phyloP scores from a whole-genome alignment of 2,329 filamentous ascomycete species.

The Sclerotinia nivalis region DNA sequence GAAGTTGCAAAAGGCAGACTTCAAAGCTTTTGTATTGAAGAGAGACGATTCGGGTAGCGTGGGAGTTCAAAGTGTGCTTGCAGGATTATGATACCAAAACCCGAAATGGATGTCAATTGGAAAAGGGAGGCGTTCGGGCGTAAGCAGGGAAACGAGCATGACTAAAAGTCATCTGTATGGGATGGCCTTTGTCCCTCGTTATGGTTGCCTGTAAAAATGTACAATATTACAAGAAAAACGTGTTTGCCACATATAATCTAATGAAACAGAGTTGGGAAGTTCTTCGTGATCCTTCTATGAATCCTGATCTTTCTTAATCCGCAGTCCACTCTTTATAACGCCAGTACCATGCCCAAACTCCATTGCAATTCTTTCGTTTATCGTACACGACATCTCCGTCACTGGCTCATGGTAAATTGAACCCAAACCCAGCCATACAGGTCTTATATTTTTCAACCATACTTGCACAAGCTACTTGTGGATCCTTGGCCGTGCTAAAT shows the following conservation, averaged over 20 bases:
- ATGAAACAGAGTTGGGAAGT: conserved; percentile 34
- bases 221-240: conserved; percentile 8
- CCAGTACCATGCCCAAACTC: conserved; percentile 35
- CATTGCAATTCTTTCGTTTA: conserved; percentile 21
- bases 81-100: conserved; percentile 42
- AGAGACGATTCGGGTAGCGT: conserved; percentile 80
- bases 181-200: background rate
- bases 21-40: conserved; percentile 81
- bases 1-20: conserved; percentile 65
- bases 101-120: conserved; percentile 19
- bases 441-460: conserved; percentile 82
- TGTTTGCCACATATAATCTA: conserved; percentile 1
- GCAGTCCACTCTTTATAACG: conserved; percentile 18
- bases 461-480: conserved; percentile 78
- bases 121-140: conserved; percentile 18
- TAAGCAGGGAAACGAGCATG: conserved; percentile 1
- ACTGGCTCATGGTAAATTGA: conserved; percentile 53
- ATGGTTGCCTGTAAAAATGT: conserved; percentile 10
- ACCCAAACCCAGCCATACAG: conserved; percentile 94
- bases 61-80: conserved; percentile 81
- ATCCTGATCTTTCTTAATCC: conserved; percentile 6
- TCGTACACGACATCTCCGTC: conserved; percentile 11
- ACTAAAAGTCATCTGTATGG: conserved; percentile 1
- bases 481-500: conserved; percentile 82
- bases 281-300: conserved; percentile 20